A percentile compares a stretch with the other conserved stretches of the same genome.
These are phyloP conservation scores for Persicaria maculosa DNA, from an alignment of 148 eudicot species.

Conservation along the genomic window DNA sequence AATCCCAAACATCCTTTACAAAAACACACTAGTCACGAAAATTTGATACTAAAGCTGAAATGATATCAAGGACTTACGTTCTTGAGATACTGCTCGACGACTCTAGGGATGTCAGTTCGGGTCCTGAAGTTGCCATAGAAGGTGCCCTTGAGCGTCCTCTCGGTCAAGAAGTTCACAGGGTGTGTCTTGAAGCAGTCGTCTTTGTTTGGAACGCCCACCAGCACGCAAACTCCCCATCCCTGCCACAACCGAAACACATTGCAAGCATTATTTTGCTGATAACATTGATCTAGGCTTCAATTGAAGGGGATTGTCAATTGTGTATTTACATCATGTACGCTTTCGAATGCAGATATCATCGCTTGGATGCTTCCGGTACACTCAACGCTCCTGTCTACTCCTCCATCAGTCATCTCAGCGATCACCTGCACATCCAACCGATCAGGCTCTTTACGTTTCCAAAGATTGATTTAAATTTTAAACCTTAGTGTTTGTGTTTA, in stretches of 20 bases:
- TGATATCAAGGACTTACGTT: slow-evolving; percentile 18
- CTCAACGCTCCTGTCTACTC: slow-evolving; percentile 44
- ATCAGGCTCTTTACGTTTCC: background rate
- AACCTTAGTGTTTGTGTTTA: background rate
- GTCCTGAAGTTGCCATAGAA: slow-evolving; percentile 50
- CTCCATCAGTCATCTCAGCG: slow-evolving; percentile 41
- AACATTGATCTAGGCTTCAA: no score
- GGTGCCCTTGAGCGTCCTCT: slow-evolving; percentile 42
- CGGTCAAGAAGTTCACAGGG: slow-evolving; percentile 39
- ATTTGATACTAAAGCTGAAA: no score
- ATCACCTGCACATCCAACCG: slow-evolving; percentile 20
- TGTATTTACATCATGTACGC: slow-evolving; percentile 41
- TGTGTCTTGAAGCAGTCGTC: slow-evolving; percentile 40
- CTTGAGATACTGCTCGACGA: slow-evolving; percentile 54
- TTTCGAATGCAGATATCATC: slow-evolving; percentile 52
- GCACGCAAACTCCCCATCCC: slow-evolving; percentile 57
- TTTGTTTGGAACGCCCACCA: slow-evolving; percentile 50
- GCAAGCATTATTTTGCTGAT: background rate
- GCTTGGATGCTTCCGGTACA: slow-evolving; percentile 48
- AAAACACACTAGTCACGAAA: background rate
- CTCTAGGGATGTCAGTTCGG: slow-evolving; percentile 31
- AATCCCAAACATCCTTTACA: background rate
- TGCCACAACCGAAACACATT: slow-evolving; percentile 1
- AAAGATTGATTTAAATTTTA: no score
- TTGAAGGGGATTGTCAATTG: background rate